Evolutionary conservation across 202 grass and related monocot genomes (phyloP).

Genomic region (Bolboschoenoplectus hybrid): DNA sequence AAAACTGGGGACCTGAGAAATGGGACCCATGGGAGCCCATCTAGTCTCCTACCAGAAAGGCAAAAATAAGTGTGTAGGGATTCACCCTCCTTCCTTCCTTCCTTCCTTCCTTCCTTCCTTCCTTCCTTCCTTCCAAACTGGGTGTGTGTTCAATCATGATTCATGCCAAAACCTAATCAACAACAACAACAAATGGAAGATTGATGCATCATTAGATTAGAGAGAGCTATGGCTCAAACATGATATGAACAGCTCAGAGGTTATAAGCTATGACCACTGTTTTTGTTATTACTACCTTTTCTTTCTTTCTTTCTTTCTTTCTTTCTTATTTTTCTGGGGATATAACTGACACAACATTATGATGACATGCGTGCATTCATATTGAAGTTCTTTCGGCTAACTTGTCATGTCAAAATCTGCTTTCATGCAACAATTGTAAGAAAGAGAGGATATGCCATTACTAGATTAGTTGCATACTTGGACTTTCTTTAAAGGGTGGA

Average conservation of each 20-base stretch:
- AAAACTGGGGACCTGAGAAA: slow-evolving; percentile 24
- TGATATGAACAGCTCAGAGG: background rate
- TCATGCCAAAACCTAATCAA: slow-evolving; percentile 31
- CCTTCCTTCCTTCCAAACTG: slow-evolving; percentile 11
- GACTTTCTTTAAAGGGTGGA: background rate
- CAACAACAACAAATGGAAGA: slow-evolving; percentile 11
- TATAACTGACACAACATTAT: background rate
- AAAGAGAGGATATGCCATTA: background rate
- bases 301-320: background rate
- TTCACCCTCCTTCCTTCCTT: background rate
- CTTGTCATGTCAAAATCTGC: slow-evolving; percentile 14
- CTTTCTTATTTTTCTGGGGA: background rate
- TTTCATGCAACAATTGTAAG: slow-evolving; percentile 4
- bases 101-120: background rate
- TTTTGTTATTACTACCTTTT: slow-evolving; percentile 7
- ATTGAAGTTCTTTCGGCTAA: background rate
- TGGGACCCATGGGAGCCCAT: slow-evolving; percentile 19
- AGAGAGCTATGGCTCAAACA: background rate
- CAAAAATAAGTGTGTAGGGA: slow-evolving; percentile 29
- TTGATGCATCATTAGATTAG: slow-evolving; percentile 28
- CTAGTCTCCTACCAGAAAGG: slow-evolving; percentile 29
- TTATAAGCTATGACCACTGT: slow-evolving; percentile 6
- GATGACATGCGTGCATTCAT: background rate
- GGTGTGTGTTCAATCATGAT: slow-evolving; percentile 32
- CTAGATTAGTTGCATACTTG: slow-evolving; percentile 6